Conservation (phyloP, 2,329 filamentous ascomycete genomes). For the Pseudohalonectria lignicola region DNA sequence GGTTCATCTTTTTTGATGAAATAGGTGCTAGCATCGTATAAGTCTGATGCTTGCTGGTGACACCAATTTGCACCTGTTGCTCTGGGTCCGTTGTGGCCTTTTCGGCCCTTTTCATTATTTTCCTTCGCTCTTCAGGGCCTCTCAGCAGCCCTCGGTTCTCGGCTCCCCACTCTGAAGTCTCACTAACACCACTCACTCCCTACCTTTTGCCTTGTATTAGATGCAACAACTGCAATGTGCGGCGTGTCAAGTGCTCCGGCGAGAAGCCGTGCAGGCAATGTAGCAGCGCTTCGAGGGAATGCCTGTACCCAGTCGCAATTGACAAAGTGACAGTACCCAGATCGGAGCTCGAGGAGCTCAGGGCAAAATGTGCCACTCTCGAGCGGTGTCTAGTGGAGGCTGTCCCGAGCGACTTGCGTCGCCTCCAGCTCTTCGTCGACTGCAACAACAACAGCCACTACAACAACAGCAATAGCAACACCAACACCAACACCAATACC, state of each 20-base stretch:
- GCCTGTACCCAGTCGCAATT: slow-evolving; percentile 31
- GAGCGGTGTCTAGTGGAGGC: slow-evolving; percentile 25
- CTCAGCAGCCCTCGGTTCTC: slow-evolving; percentile 1
- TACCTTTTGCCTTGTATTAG: too few species aligned
- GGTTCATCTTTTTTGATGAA: background rate
- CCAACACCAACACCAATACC: too few species aligned
- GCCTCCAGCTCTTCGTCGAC: slow-evolving; percentile 20
- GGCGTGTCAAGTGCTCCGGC: slow-evolving; percentile 40
- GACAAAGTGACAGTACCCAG: slow-evolving; percentile 31
- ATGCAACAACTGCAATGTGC: slow-evolving; percentile 41
- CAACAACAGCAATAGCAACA: too few species aligned
- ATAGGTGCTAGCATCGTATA: background rate
- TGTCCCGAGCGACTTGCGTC: slow-evolving; percentile 21
- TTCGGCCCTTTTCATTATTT: too few species aligned
- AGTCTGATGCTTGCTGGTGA: background rate
- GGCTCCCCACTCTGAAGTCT: slow-evolving; percentile 1
- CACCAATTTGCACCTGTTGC: background rate
- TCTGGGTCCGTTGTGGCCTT: too few species aligned
- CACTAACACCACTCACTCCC: too few species aligned
- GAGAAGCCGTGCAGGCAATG: slow-evolving; percentile 36
- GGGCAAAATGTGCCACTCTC: slow-evolving; percentile 24
- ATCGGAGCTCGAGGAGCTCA: slow-evolving; percentile 28
- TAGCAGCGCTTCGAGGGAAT: slow-evolving; percentile 28
- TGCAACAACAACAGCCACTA: too few species aligned
- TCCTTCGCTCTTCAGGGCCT: background rate